A percentile compares a stretch with the other conserved stretches of the same genome.
Conservation (phyloP, 108 stramenopile species). For the Cyclotella distinguenda region DNA sequence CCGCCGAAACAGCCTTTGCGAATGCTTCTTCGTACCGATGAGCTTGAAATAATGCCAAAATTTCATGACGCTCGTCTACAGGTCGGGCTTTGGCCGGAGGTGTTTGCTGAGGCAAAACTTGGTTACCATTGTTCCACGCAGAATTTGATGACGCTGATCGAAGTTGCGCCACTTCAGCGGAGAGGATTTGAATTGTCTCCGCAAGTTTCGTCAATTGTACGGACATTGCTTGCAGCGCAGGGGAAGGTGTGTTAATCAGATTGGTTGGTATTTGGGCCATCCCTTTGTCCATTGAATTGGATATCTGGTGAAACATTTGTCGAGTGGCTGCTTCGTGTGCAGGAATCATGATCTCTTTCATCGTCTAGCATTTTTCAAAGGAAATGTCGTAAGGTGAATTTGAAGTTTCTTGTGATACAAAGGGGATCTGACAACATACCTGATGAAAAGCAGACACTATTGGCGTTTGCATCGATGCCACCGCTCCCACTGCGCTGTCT, state of each 20-base stretch:
- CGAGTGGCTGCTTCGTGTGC: conserved; percentile 67
- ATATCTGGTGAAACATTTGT: conserved; percentile 67
- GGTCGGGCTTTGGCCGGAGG: not conserved
- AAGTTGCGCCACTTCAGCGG: conserved; percentile 59
- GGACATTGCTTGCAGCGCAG: conserved; percentile 50
- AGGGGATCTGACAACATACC: conserved; percentile 6
- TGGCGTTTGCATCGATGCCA: conserved; percentile 55
- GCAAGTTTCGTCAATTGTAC: conserved; percentile 57
- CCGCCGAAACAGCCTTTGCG: conserved; percentile 73
- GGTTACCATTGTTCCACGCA: not conserved
- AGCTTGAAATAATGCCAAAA: conserved; percentile 45
- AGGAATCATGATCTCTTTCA: conserved; percentile 75
- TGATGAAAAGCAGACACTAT: conserved; percentile 39
- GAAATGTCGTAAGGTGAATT: not conserved
- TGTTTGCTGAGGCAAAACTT: not conserved
- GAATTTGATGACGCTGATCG: conserved; percentile 5
- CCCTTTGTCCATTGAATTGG: conserved; percentile 43
- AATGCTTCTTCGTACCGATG: conserved; percentile 75
- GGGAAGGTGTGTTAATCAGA: conserved; percentile 23
- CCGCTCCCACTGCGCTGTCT: conserved; percentile 50
- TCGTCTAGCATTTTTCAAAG: conserved; percentile 18
- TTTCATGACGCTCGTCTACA: conserved; percentile 51
- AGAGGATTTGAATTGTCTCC: conserved; percentile 53
- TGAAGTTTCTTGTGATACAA: not conserved
- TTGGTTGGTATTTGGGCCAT: conserved; percentile 30